Evolutionary conservation across 768 basidiomycete genomes (phyloP).

Genomic region (Lactifluus piperatus): DNA sequence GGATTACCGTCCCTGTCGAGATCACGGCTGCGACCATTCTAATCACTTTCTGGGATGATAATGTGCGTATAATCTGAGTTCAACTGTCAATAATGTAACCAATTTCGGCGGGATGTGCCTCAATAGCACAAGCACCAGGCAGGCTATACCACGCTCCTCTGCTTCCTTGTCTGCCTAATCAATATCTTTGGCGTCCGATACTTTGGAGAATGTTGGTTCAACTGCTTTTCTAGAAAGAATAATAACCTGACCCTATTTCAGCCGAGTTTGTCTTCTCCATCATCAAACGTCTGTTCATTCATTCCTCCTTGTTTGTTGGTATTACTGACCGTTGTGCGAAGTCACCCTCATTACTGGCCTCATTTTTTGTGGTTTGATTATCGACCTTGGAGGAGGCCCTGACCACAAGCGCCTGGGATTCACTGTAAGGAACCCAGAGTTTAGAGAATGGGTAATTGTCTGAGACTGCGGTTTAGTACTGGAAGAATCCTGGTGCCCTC

Average conservation of each 20-base stretch:
- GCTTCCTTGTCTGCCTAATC: constrained; percentile 47
- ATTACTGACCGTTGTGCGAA: constrained; percentile 24
- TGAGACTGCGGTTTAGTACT: constrained; percentile 35
- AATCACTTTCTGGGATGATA: constrained; percentile 61
- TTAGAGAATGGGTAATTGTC: neutral
- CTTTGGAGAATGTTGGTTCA: constrained; percentile 46
- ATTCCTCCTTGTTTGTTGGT: neutral
- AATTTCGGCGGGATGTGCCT: neutral
- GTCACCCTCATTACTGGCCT: constrained; percentile 55
- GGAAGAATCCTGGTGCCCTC: constrained; percentile 63
- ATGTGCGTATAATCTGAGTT: constrained; percentile 31
- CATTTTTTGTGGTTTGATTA: constrained; percentile 52
- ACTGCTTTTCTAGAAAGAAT: neutral
- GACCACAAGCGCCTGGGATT: constrained; percentile 58
- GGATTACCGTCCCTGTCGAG: constrained; percentile 63
- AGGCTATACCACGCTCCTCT: constrained; percentile 51
- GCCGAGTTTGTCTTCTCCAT: constrained; percentile 61
- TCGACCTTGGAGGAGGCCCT: constrained; percentile 76
- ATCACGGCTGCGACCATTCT: constrained; percentile 64
- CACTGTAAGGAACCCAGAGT: constrained; percentile 34
- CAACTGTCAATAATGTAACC: neutral
- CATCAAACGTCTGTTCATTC: constrained; percentile 44
- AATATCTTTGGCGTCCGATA: constrained; percentile 66
- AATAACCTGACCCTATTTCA: neutral
- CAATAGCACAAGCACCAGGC: constrained; percentile 39